Percentiles rank a stretch among this genome's conserved stretches.
phyloP scores from a whole-genome alignment of 768 basidiomycete species.

The Holtermannia corniformis region DNA sequence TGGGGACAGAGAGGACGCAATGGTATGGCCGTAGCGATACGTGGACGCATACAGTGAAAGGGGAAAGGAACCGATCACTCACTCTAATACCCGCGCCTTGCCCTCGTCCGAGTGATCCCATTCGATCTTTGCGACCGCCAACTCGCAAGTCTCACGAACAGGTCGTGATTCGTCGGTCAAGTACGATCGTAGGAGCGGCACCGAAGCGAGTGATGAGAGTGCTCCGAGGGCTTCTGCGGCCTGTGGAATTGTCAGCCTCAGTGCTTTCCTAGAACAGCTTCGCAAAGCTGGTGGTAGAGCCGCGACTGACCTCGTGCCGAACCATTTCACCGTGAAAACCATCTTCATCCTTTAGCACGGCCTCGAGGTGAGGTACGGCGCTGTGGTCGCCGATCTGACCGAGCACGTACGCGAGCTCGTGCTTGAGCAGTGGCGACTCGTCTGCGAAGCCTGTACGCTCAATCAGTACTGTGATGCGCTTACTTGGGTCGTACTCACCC shows the following conservation, averaged over 20 bases:
- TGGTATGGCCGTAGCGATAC: neutral
- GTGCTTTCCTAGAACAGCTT: neutral
- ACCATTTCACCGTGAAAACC: slow-evolving; percentile 64
- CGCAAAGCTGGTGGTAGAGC: neutral
- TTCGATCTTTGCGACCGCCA: slow-evolving; percentile 87
- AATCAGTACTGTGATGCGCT: neutral
- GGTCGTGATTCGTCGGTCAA: slow-evolving; percentile 60
- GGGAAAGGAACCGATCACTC: slow-evolving; percentile 10
- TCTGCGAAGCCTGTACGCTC: slow-evolving; percentile 64
- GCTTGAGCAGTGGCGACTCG: slow-evolving; percentile 81
- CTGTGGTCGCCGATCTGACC: slow-evolving; percentile 71
- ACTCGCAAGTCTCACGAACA: slow-evolving; percentile 92
- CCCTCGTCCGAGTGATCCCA: slow-evolving; percentile 56
- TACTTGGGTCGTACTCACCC: slow-evolving; percentile 46
- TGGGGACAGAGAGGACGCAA: neutral
- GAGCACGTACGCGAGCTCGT: slow-evolving; percentile 93
- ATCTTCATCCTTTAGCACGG: slow-evolving; percentile 71
- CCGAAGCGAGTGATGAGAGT: slow-evolving; percentile 58
- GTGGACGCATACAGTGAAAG: neutral
- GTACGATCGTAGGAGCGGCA: slow-evolving; percentile 64
- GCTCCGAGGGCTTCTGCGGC: slow-evolving; percentile 99
- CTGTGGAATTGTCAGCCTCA: slow-evolving; percentile 42
- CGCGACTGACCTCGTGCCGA: slow-evolving; percentile 68
- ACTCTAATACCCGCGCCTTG: slow-evolving; percentile 33
- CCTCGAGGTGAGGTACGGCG: slow-evolving; percentile 70